Evolutionary conservation across 345 rosid genomes (phyloP).

Genomic region (Clarkia xantiana): DNA sequence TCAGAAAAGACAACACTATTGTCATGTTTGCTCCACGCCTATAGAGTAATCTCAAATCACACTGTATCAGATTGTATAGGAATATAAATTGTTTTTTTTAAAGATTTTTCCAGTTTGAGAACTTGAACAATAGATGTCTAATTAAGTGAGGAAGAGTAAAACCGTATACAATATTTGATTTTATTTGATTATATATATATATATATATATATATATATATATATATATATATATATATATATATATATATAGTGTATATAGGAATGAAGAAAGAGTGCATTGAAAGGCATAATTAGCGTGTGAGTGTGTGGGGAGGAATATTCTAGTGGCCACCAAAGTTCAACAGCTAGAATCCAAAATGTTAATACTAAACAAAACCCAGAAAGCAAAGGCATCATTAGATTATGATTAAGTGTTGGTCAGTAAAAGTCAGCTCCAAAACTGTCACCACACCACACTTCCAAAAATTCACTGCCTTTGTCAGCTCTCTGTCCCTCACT

Average conservation of each 20-base stretch:
- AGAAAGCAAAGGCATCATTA: slow-evolving; percentile 55
- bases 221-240: too few species aligned
- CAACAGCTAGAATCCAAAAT: slow-evolving; percentile 77
- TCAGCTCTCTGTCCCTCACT: slow-evolving; percentile 54
- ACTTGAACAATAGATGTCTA: too few species aligned
- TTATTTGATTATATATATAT: too few species aligned
- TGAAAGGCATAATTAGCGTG: slow-evolving; percentile 3
- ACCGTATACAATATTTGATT: too few species aligned
- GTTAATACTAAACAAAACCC: slow-evolving; percentile 26
- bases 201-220: background rate
- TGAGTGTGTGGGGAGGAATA: slow-evolving; percentile 40
- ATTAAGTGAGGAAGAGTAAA: too few species aligned
- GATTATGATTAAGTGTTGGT: slow-evolving; percentile 67
- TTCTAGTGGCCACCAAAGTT: slow-evolving; percentile 67
- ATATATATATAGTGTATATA: slow-evolving; percentile 3
- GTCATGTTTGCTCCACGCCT: too few species aligned
- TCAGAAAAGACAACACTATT: too few species aligned
- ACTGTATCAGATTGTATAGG: too few species aligned
- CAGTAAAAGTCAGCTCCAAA: slow-evolving; percentile 87
- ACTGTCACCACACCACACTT: slow-evolving; percentile 53
- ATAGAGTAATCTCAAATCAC: too few species aligned
- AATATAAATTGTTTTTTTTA: too few species aligned
- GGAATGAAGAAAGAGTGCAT: background rate
- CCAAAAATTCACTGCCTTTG: slow-evolving; percentile 86
- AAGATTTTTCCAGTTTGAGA: too few species aligned